Evolutionary conservation across 2,329 filamentous ascomycete species (phyloP).

Genomic region (Elsinoe fawcettii): DNA sequence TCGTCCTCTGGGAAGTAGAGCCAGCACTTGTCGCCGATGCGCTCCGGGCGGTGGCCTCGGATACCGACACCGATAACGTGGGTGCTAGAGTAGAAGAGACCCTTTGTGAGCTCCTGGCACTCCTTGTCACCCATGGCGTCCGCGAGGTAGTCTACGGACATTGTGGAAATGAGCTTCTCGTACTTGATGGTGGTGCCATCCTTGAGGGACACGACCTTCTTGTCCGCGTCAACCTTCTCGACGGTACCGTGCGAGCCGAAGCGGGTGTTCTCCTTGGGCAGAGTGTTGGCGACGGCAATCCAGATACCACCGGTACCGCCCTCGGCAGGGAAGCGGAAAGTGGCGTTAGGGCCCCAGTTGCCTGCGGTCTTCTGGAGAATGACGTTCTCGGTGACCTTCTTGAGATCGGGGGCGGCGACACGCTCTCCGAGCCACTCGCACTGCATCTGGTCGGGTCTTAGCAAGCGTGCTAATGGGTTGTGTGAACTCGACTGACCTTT

Average conservation of each 20-base stretch:
- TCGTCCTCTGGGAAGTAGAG: conserved; percentile 98
- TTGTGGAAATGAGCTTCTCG: conserved; percentile 88
- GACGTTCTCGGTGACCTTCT: conserved; percentile 86
- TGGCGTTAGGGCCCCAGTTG: conserved; percentile 96
- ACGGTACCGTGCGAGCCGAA: conserved; percentile 83
- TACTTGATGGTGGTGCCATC: conserved; percentile 87
- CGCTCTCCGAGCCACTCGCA: conserved; percentile 97
- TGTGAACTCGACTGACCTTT: conserved; percentile 55
- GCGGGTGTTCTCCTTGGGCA: conserved; percentile 84
- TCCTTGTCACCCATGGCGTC: conserved; percentile 83
- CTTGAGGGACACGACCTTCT: conserved; percentile 71
- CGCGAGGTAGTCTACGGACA: conserved; percentile 84
- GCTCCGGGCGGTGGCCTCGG: conserved; percentile 81
- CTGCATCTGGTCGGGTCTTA: conserved; percentile 68
- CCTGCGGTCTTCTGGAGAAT: conserved; percentile 93
- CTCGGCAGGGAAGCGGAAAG: conserved; percentile 93
- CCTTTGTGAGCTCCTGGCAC: conserved; percentile 74
- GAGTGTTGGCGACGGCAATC: conserved; percentile 90
- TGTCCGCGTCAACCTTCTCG: conserved; percentile 74
- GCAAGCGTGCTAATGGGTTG: not conserved
- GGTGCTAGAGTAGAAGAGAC: conserved; percentile 91
- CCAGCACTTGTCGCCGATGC: conserved; percentile 99
- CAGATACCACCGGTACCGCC: conserved; percentile 98
- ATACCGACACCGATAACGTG: conserved; percentile 96
- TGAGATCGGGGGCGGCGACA: conserved; percentile 92